Base-by-base conservation (phyloP, 1,284 basidiomycete genomes). In the Ceratobasidium sp. region DNA sequence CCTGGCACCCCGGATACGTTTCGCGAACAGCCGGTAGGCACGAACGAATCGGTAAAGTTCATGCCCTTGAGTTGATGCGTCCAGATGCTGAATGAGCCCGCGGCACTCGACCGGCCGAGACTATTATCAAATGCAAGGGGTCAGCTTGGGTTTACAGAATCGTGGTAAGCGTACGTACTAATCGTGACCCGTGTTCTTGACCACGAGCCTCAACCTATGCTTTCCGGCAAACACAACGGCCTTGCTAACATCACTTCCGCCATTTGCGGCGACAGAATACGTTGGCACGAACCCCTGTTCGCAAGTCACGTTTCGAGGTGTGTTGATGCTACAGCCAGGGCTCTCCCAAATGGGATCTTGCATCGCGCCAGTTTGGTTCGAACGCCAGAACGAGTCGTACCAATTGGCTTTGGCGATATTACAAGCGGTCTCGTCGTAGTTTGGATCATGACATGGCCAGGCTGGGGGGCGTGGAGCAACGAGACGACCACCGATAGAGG, bases 31-130 rank as follows among this genome's bases (percentile, higher is more conserved):
- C 70, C 71, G 16, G 35, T n/a, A 8, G 55, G 50, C 18, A 59
- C 59, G 23, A 78, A 78, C 23, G 46, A 64, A 27, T 78, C 78
- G 20, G 62, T 74, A 69, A 78, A 78, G 10, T 76, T 50, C 5
- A 78, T 78, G 78, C 74, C 70, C 38, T 68, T 18, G 74, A 68
- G n/a, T n/a, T n/a, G n/a, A n/a, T n/a, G n/a, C n/a, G n/a, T n/a
- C n/a, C n/a, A n/a, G n/a, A n/a, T n/a, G 23, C 78, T 68, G 20
- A 78, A 52, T 8, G 78, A 67, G 3, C 73, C 78, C 7, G 64
- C 59, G 3, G 64, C 78, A 41, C 71, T 75, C 38, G 71, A 75
- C 20, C 78, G 38, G 33, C 78, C 78, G 4, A 78, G 48, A 46
- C 78, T 78, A 60, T 67, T 1, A 2, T 16, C 10, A 20, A 8